Base-by-base conservation (phyloP, 768 basidiomycete genomes). In the Podaxis sp. region DNA sequence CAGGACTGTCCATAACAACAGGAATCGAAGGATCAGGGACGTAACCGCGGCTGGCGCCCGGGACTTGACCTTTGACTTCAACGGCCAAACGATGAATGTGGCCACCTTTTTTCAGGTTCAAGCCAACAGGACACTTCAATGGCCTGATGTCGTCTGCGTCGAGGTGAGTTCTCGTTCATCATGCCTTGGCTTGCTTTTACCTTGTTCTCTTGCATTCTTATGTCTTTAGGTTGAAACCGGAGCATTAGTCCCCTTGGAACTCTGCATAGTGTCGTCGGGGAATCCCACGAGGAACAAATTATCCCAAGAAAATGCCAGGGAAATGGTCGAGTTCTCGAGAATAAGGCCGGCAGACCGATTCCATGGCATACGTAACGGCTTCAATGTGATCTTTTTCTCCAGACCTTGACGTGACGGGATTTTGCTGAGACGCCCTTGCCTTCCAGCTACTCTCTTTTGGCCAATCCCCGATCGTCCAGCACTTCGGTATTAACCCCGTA, bases 211-310 rank as follows among this genome's bases (percentile, higher is more conserved):
- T 46, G 12, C 8, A 2, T 33, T 9, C 8, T 33, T 33, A 33
- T 33, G 30, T 11, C 39, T 33, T 39, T 51, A 92, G 90, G 82
- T 89, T 26, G 85, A 84, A 4, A 75, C 76, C 19, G 88, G 88
- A 0, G 89, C 89, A 0, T 67, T 86, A 30, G 76, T 90, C 5
- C 92, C 92, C 0, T 69, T 93, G 2, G 92, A 93, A 66, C 70
- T 87, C 0, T 92, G 91, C 69, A 69, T 70, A 0, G 86, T 93
- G 5, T 77, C 82, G 0, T 69, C 78, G 0, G 92, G 92, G 0
- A 90, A 93, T 65, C 84, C 91, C 52, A 86, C 89, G 80, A 80
- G 85, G 46, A 90, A 88, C 65, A 86, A 89, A 53, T 77, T 93
- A 0, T 89, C 89, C 0, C 77, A 85, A 0, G 87, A 90, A 49